These are phyloP conservation scores for Hypomontagnella submonticulosa DNA, from an alignment of 495 filamentous ascomycete species.

Conservation along the genomic window DNA sequence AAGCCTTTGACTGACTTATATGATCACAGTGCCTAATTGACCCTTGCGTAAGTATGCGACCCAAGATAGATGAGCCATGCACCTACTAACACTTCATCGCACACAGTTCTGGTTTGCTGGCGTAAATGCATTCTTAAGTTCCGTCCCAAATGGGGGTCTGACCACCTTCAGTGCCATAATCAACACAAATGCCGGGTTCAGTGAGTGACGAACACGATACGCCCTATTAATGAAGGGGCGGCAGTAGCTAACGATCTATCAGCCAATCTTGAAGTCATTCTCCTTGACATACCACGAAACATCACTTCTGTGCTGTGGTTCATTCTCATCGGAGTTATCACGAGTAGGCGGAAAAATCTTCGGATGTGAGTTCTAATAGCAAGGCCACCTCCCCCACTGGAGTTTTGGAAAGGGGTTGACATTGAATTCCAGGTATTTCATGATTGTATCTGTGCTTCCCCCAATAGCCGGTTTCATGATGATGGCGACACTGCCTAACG, in stretches of 20 bases:
- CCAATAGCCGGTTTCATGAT: conserved; percentile 47
- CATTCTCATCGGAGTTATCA: conserved; percentile 41
- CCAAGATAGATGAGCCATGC: no score
- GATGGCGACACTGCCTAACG: conserved; percentile 45
- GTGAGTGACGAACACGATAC: conserved; percentile 9
- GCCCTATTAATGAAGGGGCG: no score
- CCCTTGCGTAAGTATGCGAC: conserved; percentile 39
- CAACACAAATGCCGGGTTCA: conserved; percentile 59
- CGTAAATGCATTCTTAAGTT: conserved; percentile 58
- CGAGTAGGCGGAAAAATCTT: conserved; percentile 45
- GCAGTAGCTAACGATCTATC: conserved; percentile 1
- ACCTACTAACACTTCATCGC: not conserved
- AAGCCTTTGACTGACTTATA: no score
- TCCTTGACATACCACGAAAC: conserved; percentile 46
- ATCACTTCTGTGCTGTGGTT: conserved; percentile 47
- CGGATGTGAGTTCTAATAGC: conserved; percentile 39
- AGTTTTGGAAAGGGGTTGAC: conserved; percentile 7
- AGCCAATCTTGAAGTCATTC: conserved; percentile 46
- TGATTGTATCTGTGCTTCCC: conserved; percentile 47
- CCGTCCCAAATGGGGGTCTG: conserved; percentile 63
- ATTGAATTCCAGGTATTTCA: conserved; percentile 40
- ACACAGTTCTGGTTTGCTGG: conserved; percentile 55
- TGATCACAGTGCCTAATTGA: conserved; percentile 41
- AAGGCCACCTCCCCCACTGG: not conserved
- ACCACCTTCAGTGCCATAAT: conserved; percentile 62